These are phyloP conservation scores for Xylariaceae sp. DNA, from an alignment of 2,329 filamentous ascomycete species.

Conservation along the genomic window DNA sequence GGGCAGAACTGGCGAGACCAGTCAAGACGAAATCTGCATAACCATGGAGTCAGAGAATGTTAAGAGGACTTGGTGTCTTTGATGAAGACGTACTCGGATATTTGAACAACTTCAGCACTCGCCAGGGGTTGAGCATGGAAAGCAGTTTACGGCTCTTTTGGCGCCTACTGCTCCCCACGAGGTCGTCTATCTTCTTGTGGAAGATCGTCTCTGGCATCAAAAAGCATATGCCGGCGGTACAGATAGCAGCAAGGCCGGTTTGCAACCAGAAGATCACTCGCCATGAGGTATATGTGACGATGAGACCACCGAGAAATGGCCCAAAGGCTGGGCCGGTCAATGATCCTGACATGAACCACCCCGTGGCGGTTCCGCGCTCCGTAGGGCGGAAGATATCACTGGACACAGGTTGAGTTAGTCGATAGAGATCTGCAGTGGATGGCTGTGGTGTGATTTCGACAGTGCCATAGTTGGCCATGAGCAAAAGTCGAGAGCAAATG, in stretches of 20 bases:
- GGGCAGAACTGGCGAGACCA: conserved; percentile 50
- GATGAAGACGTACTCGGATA: conserved; percentile 48
- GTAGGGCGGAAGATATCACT: conserved; percentile 59
- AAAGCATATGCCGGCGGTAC: conserved; percentile 55
- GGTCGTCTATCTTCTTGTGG: conserved; percentile 55
- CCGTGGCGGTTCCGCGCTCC: conserved; percentile 65
- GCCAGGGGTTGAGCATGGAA: conserved; percentile 60
- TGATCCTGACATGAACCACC: conserved; percentile 67
- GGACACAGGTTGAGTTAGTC: conserved; percentile 9
- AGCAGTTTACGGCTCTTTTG: conserved; percentile 51
- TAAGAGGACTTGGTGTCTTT: not conserved
- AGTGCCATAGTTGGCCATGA: no score
- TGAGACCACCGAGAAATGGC: conserved; percentile 66
- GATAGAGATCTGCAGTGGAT: no score
- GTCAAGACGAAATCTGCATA: conserved; percentile 52
- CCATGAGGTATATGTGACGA: conserved; percentile 70
- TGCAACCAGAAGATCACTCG: conserved; percentile 74
- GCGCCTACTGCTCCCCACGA: conserved; percentile 46
- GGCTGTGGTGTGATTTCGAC: no score
- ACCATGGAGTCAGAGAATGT: conserved; percentile 4
- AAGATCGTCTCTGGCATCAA: conserved; percentile 70
- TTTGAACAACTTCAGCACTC: conserved; percentile 57
- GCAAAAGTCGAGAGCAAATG: no score
- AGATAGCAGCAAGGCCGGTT: conserved; percentile 58
- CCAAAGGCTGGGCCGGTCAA: conserved; percentile 67